Percentiles rank a stretch among this genome's conserved stretches.
These are phyloP conservation scores for Persicaria tinctoria DNA, from an alignment of 148 eudicot species.

Conservation along the genomic window DNA sequence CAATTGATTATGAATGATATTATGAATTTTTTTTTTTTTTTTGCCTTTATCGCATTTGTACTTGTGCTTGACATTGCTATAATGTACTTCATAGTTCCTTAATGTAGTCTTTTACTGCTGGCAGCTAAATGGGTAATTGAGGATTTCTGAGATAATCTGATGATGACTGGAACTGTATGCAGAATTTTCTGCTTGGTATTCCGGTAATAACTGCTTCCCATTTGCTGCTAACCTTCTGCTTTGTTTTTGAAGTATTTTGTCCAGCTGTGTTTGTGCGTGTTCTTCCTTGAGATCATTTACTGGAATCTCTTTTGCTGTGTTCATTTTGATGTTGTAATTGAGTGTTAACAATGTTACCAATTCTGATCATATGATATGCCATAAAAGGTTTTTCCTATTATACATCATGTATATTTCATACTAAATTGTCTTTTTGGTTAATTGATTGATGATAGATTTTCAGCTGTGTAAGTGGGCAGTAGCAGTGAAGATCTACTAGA, in stretches of 20 bases:
- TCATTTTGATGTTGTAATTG: too few relatives aligned
- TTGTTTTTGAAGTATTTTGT: constrained; percentile 22
- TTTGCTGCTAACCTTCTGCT: constrained; percentile 32
- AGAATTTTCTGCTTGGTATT: constrained; percentile 71
- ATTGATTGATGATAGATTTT: constrained; percentile 70
- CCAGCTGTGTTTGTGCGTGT: constrained; percentile 11
- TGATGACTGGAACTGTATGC: constrained; percentile 69
- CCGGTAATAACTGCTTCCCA: constrained; percentile 68
- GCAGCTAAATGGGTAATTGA: constrained; percentile 92
- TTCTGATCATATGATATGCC: not conserved
- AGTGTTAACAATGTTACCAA: too few relatives aligned
- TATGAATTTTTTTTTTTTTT: constrained; percentile 12
- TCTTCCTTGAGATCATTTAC: not conserved
- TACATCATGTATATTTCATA: constrained; percentile 20
- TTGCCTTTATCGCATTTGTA: constrained; percentile 33
- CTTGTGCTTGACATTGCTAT: constrained; percentile 20
- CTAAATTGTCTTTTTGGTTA: constrained; percentile 70
- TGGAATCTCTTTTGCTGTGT: not conserved
- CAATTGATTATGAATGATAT: constrained; percentile 20
- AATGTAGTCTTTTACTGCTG: constrained; percentile 81
- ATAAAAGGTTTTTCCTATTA: constrained; percentile 26
- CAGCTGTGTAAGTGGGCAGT: constrained; percentile 69
- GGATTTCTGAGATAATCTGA: constrained; percentile 72
- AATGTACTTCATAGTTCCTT: constrained; percentile 43
- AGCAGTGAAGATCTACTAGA: constrained; percentile 40